Evolutionary conservation across 73 alveolate genomes (phyloP).

Genomic region (Tetrahymena elliotti): DNA sequence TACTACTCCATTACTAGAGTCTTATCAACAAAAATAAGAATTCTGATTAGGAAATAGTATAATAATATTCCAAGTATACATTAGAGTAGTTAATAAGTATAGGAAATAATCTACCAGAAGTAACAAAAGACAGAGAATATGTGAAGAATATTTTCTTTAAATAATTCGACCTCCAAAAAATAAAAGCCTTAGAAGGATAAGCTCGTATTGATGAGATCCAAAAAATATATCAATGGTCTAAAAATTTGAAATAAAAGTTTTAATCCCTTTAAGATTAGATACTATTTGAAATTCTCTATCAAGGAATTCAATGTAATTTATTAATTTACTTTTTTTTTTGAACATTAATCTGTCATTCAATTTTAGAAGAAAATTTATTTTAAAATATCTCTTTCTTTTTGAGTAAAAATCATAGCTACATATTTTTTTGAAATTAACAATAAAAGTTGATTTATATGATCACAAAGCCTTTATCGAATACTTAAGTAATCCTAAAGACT

Average conservation of each 20-base stretch:
- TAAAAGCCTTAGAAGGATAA: not conserved
- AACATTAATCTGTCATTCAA: not conserved
- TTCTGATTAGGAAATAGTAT: not conserved
- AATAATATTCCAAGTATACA: not conserved
- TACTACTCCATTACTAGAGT: not conserved
- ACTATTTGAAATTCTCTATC: not conserved
- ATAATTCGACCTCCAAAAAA: not conserved
- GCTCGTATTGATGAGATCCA: not conserved
- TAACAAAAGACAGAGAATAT: not conserved
- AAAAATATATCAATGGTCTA: not conserved
- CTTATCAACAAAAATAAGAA: not conserved
- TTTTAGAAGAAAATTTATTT: not conserved
- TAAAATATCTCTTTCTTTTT: too few relatives aligned
- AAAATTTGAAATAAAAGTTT: not conserved
- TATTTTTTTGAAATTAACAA: not conserved
- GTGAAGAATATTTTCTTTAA: not conserved
- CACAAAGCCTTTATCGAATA: not conserved
- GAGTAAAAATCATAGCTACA: not conserved
- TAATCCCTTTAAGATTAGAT: not conserved
- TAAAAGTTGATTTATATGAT: not conserved
- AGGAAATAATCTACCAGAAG: not conserved
- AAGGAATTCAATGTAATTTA: not conserved
- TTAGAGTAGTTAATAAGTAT: not conserved
- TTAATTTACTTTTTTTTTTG: not conserved
- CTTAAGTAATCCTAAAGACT: not conserved